Percentiles rank a stretch among this genome's conserved stretches.
Conservation (phyloP, 1,139 yeast species). For the Sugiyamaella pinicola region DNA sequence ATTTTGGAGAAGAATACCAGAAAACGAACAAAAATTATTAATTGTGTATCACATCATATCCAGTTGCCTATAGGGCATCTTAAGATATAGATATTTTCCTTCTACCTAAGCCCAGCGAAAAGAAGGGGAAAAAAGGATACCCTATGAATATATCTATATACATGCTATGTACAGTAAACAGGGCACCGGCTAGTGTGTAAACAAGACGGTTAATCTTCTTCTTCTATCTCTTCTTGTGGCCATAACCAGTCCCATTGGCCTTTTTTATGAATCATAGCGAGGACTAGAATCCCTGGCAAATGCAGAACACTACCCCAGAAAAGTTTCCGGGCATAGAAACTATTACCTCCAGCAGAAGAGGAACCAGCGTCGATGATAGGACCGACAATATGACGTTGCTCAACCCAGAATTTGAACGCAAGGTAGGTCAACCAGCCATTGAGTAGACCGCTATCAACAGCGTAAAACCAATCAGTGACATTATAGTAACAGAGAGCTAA, state of each 20-base stretch:
- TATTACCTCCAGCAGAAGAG: conserved; percentile 25
- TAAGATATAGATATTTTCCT: no score
- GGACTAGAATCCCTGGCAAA: conserved; percentile 80
- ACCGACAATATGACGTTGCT: conserved; percentile 34
- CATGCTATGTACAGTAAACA: background rate
- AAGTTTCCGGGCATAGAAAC: conserved; percentile 64
- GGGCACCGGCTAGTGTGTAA: background rate
- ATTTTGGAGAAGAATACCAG: no score
- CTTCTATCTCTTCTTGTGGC: conserved; percentile 25
- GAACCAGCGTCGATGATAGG: conserved; percentile 28
- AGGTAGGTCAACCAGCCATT: conserved; percentile 85
- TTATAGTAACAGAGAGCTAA: conserved; percentile 76
- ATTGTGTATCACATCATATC: no score
- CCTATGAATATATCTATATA: no score
- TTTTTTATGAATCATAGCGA: conserved; percentile 92
- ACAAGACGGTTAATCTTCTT: conserved; percentile 8
- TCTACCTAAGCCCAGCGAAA: no score
- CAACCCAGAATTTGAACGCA: conserved; percentile 77
- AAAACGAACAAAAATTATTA: no score
- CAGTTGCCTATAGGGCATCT: no score
- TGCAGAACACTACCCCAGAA: conserved; percentile 97
- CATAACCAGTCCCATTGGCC: conserved; percentile 89
- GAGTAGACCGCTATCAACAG: conserved; percentile 73
- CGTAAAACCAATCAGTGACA: conserved; percentile 81
- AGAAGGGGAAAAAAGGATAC: no score